These are phyloP conservation scores for Paramecium primaurelia DNA, from an alignment of 73 alveolate genomes.

Conservation along the genomic window DNA sequence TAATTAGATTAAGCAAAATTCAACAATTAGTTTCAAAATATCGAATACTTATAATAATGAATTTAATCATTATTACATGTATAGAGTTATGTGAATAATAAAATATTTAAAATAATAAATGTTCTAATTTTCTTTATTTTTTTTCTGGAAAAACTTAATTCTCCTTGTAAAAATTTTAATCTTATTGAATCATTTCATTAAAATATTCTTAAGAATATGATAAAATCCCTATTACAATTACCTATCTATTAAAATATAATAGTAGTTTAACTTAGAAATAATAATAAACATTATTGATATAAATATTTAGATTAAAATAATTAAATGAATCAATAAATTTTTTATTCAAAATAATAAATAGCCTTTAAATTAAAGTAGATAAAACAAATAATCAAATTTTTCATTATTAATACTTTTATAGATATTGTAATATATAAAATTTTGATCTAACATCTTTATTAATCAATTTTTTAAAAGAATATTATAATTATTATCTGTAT, in stretches of 20 bases:
- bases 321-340: not conserved
- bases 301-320: not conserved
- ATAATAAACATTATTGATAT: not conserved
- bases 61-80: not conserved
- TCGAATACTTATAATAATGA: not conserved
- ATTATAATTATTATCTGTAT: not conserved
- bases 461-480: too few species aligned
- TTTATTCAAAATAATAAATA: too few species aligned
- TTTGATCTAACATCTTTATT: too few species aligned
- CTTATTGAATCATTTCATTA: too few species aligned
- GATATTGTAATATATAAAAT: too few species aligned
- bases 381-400: not conserved
- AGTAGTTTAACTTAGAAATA: too few species aligned
- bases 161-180: too few species aligned
- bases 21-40: not conserved
- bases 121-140: not conserved
- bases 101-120: not conserved
- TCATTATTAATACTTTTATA: too few species aligned
- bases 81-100: not conserved
- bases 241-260: too few species aligned
- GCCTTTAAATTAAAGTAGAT: not conserved
- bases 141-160: too few species aligned
- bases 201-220: too few species aligned
- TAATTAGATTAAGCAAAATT: not conserved
- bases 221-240: too few species aligned